Percentiles rank a stretch among this genome's conserved stretches.
These are phyloP conservation scores for Rutstroemia sp. DNA, from an alignment of 2,329 filamentous ascomycete genomes.

Conservation along the genomic window DNA sequence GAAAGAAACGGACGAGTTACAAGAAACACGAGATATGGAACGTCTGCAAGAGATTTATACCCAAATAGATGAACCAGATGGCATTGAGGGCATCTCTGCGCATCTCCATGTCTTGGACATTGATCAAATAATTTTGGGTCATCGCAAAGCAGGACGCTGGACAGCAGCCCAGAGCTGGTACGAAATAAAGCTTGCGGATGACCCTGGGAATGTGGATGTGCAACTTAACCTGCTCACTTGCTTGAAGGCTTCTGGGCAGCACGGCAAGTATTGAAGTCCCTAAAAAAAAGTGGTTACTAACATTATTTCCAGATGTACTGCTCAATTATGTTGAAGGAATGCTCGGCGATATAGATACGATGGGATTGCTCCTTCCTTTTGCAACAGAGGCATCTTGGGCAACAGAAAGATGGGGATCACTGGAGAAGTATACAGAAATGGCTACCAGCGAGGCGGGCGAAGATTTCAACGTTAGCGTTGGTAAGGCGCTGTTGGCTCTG, in stretches of 20 bases:
- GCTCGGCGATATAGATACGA: constrained; percentile 38
- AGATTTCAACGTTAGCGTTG: constrained; percentile 80
- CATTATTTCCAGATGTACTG: constrained; percentile 56
- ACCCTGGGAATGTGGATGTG: constrained; percentile 67
- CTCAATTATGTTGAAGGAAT: constrained; percentile 82
- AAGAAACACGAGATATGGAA: constrained; percentile 61
- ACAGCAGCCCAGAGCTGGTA: constrained; percentile 96
- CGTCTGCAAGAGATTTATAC: constrained; percentile 90
- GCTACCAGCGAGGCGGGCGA: constrained; percentile 39
- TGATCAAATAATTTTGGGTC: constrained; percentile 86
- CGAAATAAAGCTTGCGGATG: constrained; percentile 76
- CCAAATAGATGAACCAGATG: constrained; percentile 95
- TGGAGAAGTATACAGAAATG: constrained; percentile 57
- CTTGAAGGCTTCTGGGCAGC: constrained; percentile 89
- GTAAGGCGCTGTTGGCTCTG: constrained; percentile 56
- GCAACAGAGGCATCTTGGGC: constrained; percentile 91
- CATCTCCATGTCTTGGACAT: constrained; percentile 82
- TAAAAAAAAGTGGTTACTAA: constrained; percentile 8
- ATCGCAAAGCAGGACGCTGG: constrained; percentile 90
- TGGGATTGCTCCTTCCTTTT: constrained; percentile 66
- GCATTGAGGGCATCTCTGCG: constrained; percentile 87
- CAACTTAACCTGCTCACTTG: constrained; percentile 82
- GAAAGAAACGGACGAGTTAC: constrained; percentile 22
- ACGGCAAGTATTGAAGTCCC: constrained; percentile 49
- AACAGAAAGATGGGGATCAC: constrained; percentile 70